Evolutionary conservation across 345 rosid species (phyloP), one percentile per base, ranked within the genome.

Genomic region (Litchi chinensis): DNA sequence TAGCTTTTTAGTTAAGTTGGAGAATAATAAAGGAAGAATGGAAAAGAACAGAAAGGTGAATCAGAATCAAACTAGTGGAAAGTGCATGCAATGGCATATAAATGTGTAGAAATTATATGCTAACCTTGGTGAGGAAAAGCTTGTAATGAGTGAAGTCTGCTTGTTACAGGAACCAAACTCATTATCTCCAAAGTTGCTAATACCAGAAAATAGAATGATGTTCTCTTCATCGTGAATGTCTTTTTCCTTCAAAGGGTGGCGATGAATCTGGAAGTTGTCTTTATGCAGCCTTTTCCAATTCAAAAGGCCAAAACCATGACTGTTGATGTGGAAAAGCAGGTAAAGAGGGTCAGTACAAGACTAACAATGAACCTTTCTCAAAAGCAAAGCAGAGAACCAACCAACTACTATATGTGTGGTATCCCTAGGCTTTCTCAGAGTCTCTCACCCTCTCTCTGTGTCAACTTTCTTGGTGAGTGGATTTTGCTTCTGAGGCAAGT

Each of bases 401-500:
- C 44, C 9, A 5, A 41, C 8, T 41, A 41, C 8, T 46, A n/a
- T 65, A 32, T 32, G 11, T 0, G 6, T 46, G 21, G 21, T 39
- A 6, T 66, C 9, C 11, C 24, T 8, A 39, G 70, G 46, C n/a
- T 39, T 44, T 32, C 43, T 65, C 50, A 41, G 44, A 41, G 16
- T 65, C 41, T 65, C 68, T 65, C 21, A 15, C 21, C 18, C 6
- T 18, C 8, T 57, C 21, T 57, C 1, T 46, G 50, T 9, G 3
- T 46, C 37, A 24, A 64, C 18, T 64, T 64, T 24, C 70, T 67
- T 18, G 71, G 71, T 63, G 18, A 70, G 21, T 48, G 62, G 77
- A 77, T 46, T 5, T 77, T 77, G 78, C 84, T 77, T 77, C 50
- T 37, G 9, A 16, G 70, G 59, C 80, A 81, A 77, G 84, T 15